These are phyloP conservation scores for Immersiella caudata DNA, from an alignment of 495 filamentous ascomycete species.

Conservation along the genomic window DNA sequence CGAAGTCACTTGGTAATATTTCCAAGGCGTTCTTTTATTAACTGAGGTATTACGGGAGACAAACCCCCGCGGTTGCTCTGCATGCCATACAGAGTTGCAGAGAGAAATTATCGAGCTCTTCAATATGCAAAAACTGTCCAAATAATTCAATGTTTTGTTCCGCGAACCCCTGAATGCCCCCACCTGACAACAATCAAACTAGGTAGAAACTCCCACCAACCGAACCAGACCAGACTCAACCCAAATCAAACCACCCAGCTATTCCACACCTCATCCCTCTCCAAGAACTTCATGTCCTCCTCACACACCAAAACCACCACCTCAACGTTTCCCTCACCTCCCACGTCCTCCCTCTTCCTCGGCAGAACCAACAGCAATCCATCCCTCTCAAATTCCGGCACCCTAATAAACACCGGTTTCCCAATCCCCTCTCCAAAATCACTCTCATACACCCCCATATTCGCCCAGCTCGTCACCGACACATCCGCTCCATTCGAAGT, in stretches of 20 bases:
- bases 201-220: background rate
- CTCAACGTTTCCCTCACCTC: background rate
- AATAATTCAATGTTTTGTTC: no score
- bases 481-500: background rate
- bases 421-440: conserved; percentile 12
- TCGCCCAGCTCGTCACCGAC: conserved; percentile 19
- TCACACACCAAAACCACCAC: background rate
- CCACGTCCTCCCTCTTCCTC: conserved; percentile 5
- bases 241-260: background rate
- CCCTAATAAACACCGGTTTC: conserved; percentile 12
- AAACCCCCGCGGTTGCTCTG: no score
- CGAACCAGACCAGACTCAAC: background rate
- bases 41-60: no score
- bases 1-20: no score
- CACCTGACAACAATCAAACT: background rate
- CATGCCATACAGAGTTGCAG: no score
- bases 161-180: background rate
- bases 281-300: conserved; percentile 2
- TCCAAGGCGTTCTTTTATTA: no score
- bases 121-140: no score
- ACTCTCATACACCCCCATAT: conserved; percentile 12
- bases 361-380: conserved; percentile 31
- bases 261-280: conserved; percentile 5
- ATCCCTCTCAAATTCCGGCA: conserved; percentile 35
- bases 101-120: no score